These are phyloP conservation scores for Monosporascus sp. DNA, from an alignment of 2,329 filamentous ascomycete species.

Conservation along the genomic window DNA sequence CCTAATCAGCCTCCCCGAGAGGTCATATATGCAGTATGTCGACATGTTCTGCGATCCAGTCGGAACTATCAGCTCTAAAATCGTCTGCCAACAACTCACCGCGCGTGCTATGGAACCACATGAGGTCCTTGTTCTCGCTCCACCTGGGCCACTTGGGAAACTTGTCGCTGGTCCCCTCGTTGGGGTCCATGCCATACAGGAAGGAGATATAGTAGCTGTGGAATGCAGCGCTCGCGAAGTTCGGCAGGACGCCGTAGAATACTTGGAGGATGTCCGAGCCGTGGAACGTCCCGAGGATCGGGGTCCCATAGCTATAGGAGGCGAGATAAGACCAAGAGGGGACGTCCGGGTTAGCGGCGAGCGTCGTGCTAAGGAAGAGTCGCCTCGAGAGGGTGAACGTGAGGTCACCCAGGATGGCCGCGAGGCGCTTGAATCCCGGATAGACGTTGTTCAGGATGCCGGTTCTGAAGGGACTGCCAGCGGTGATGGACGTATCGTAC, in stretches of 20 bases:
- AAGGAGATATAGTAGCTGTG: constrained; percentile 71
- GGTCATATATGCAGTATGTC: constrained; percentile 7
- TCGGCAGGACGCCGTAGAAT: constrained; percentile 59
- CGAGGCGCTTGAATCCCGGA: constrained; percentile 71
- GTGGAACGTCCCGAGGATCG: constrained; percentile 73
- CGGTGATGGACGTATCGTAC: constrained; percentile 52
- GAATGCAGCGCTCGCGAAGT: constrained; percentile 56
- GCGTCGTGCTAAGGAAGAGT: constrained; percentile 49
- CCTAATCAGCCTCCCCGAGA: constrained; percentile 1
- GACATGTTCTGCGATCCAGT: constrained; percentile 14
- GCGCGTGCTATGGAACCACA: constrained; percentile 19
- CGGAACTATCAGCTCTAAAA: constrained; percentile 16
- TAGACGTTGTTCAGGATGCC: constrained; percentile 65
- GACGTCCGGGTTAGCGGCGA: constrained; percentile 47
- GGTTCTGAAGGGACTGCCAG: constrained; percentile 70
- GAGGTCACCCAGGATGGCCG: constrained; percentile 70
- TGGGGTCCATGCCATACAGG: constrained; percentile 66
- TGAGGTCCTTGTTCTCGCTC: constrained; percentile 38
- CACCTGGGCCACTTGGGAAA: constrained; percentile 36
- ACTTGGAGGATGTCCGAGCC: constrained; percentile 64
- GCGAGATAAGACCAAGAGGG: constrained; percentile 71
- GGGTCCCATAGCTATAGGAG: constrained; percentile 66
- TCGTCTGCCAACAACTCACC: constrained; percentile 20
- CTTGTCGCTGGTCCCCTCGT: constrained; percentile 41
- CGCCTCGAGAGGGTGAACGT: constrained; percentile 70